Percentiles rank a stretch among this genome's conserved stretches.
phyloP scores from a whole-genome alignment of 129 eudicot genomes.

The Gnaphalium uliginosum region DNA sequence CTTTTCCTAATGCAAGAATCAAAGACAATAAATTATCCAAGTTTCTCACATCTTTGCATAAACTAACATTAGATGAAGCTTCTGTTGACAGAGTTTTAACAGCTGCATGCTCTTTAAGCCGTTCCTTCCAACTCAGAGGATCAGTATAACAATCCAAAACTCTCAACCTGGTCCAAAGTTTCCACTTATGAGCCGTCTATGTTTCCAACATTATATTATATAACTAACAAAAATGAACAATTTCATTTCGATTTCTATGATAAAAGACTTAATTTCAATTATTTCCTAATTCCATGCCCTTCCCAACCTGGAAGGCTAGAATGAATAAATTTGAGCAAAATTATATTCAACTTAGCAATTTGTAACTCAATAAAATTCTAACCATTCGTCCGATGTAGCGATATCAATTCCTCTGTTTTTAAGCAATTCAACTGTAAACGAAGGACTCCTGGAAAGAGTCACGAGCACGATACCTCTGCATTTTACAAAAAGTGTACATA shows the following conservation, averaged over 20 bases:
- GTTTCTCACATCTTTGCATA: conserved; percentile 75
- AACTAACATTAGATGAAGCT: conserved; percentile 36
- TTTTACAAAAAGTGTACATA: conserved; percentile 5
- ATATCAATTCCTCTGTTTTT: conserved; percentile 54
- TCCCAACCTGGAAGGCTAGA: too few relatives aligned
- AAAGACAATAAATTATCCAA: conserved; percentile 54
- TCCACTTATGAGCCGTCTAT: not conserved
- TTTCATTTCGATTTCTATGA: not conserved
- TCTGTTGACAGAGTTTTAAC: conserved; percentile 38
- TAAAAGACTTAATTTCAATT: not conserved
- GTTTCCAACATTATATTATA: not conserved
- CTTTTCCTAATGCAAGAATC: conserved; percentile 67
- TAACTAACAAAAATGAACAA: not conserved
- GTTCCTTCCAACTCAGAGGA: conserved; percentile 94
- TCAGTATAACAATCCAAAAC: conserved; percentile 91
- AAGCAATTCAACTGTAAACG: conserved; percentile 53
- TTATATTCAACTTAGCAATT: not conserved
- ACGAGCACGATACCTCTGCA: conserved; percentile 79
- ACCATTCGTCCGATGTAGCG: conserved; percentile 55
- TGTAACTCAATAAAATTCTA: not conserved
- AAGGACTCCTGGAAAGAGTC: conserved; percentile 62
- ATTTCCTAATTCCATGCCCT: not conserved
- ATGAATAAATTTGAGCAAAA: not conserved
- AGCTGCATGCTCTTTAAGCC: conserved; percentile 58
- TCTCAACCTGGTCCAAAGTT: conserved; percentile 54